Conservation (phyloP, 306 rosid genomes). For the Prunus mira region DNA sequence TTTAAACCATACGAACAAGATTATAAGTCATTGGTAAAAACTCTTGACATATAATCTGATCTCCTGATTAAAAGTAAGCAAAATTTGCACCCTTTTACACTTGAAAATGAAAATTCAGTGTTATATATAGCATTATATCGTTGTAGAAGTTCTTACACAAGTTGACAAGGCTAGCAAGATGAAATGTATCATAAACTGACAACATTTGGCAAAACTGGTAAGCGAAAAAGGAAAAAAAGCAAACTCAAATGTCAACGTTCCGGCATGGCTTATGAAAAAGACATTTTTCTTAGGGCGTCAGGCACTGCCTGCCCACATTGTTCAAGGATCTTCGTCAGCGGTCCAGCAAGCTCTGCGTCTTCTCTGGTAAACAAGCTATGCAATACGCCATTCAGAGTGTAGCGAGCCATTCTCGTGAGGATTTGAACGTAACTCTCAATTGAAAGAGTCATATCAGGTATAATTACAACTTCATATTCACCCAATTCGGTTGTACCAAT, state of each 20-base stretch:
- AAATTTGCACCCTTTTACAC: too few species aligned
- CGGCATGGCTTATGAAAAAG: slow-evolving; percentile 24
- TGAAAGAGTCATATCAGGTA: slow-evolving; percentile 45
- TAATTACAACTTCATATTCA: slow-evolving; percentile 42
- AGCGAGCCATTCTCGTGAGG: slow-evolving; percentile 60
- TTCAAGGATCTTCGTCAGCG: slow-evolving; percentile 49
- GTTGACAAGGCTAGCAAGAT: background rate
- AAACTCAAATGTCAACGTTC: slow-evolving; percentile 32
- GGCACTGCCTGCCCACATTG: slow-evolving; percentile 67
- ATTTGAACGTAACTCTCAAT: slow-evolving; percentile 40
- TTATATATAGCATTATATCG: too few species aligned
- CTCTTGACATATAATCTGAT: too few species aligned
- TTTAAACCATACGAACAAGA: too few species aligned
- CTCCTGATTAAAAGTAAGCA: too few species aligned
- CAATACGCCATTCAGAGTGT: slow-evolving; percentile 51
- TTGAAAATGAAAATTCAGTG: too few species aligned
- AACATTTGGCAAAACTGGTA: background rate
- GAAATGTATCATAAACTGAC: background rate
- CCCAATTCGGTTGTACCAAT: slow-evolving; percentile 40
- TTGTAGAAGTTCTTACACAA: too few species aligned
- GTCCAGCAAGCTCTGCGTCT: slow-evolving; percentile 41
- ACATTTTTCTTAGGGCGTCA: slow-evolving; percentile 42
- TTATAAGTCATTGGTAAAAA: too few species aligned
- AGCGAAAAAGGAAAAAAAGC: background rate
- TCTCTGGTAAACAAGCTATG: slow-evolving; percentile 47